Percentiles rank a stretch among this genome's conserved stretches.
Conservation (phyloP, 202 grass and related monocot genomes). For the Carex arenaria region DNA sequence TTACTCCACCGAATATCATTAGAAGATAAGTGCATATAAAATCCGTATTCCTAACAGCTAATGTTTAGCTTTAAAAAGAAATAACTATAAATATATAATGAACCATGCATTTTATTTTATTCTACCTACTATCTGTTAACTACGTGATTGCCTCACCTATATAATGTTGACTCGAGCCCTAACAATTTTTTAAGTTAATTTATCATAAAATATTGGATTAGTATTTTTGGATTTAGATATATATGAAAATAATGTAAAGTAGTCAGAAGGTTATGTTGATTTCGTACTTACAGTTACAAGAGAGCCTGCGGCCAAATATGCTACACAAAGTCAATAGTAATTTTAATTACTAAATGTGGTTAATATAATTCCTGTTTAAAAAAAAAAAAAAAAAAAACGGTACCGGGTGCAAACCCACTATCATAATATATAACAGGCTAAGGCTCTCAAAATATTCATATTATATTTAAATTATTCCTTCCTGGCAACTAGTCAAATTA, state of each 20-base stretch:
- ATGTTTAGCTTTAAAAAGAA: background rate
- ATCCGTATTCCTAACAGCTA: background rate
- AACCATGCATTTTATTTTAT: conserved; percentile 17
- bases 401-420: no score
- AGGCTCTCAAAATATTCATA: no score
- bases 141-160: conserved; percentile 15
- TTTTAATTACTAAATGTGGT: background rate
- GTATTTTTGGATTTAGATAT: background rate
- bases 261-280: background rate
- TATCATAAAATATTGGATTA: conserved; percentile 3
- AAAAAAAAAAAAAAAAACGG: no score
- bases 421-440: no score
- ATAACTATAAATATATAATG: background rate
- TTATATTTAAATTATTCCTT: no score
- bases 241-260: background rate
- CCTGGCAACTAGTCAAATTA: no score
- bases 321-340: background rate
- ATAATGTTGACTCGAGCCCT: background rate
- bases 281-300: background rate
- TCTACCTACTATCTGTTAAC: background rate
- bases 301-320: background rate
- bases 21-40: background rate
- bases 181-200: background rate
- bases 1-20: background rate
- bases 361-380: background rate